These are phyloP conservation scores for Phytophthora litchii DNA, from an alignment of 352 stramenopile species.

Conservation along the genomic window DNA sequence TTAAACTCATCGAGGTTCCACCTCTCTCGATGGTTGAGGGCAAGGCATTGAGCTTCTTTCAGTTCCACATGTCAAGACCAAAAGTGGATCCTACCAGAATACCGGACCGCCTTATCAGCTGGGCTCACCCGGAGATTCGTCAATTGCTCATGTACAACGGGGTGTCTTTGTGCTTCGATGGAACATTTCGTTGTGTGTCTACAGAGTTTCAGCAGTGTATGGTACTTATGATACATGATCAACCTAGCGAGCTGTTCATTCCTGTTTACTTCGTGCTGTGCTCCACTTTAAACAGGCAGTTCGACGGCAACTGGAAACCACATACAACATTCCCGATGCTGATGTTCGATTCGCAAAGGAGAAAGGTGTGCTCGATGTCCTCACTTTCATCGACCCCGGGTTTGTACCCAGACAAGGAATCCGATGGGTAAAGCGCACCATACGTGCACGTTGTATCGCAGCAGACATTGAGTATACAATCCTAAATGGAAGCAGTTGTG, in stretches of 20 bases:
- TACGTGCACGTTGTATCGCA: not conserved
- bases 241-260: slow-evolving; percentile 9
- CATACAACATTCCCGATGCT: no score
- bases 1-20: not conserved
- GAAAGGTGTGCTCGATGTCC: not conserved
- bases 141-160: slow-evolving; percentile 13
- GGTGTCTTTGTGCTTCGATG: slow-evolving; percentile 5
- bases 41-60: not conserved
- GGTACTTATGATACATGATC: slow-evolving; percentile 9
- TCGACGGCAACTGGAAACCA: no score
- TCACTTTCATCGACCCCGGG: not conserved
- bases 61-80: not conserved
- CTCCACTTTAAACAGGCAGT: no score
- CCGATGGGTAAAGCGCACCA: not conserved
- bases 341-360: no score
- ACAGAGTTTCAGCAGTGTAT: slow-evolving; percentile 8
- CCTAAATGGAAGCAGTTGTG: not conserved
- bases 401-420: not conserved
- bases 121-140: not conserved
- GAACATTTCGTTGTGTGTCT: not conserved
- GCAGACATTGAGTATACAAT: not conserved
- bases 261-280: slow-evolving; percentile 3
- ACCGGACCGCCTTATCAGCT: not conserved
- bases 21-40: slow-evolving; percentile 4
- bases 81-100: not conserved